phyloP scores from a whole-genome alignment of 2,329 filamentous ascomycete genomes.

The Myotisia sp. region DNA sequence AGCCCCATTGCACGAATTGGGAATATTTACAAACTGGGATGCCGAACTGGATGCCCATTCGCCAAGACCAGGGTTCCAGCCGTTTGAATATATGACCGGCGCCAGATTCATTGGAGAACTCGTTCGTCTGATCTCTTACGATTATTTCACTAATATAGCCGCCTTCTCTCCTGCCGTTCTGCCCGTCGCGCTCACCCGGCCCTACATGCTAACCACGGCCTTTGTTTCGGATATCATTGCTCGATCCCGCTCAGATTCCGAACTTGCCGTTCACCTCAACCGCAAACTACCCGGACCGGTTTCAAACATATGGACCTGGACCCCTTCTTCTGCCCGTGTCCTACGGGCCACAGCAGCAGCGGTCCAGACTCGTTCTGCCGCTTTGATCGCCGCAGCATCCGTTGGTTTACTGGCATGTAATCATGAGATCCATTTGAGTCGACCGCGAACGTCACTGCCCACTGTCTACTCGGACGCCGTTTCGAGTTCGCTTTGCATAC shows the following conservation, averaged over 20 bases:
- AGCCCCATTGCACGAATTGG: constrained; percentile 45
- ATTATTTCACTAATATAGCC: constrained; percentile 41
- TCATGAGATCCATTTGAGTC: constrained; percentile 42
- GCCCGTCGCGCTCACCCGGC: constrained; percentile 39
- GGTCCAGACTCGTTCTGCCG: constrained; percentile 55
- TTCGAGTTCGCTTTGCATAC: constrained; percentile 9
- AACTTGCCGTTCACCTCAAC: constrained; percentile 29
- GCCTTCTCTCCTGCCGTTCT: constrained; percentile 30
- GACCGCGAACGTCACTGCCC: constrained; percentile 10
- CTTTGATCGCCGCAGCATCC: constrained; percentile 54
- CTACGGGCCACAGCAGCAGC: constrained; percentile 51
- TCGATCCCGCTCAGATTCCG: constrained; percentile 30
- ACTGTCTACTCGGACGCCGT: constrained; percentile 7
- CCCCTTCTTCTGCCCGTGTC: constrained; percentile 40
- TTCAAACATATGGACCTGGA: constrained; percentile 43
- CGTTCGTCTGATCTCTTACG: constrained; percentile 50
- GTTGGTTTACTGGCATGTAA: constrained; percentile 53
- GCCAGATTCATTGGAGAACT: constrained; percentile 61
- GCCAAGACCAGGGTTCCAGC: constrained; percentile 58
- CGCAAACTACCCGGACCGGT: constrained; percentile 38
- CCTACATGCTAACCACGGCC: constrained; percentile 50
- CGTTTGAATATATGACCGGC: constrained; percentile 65
- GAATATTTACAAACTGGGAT: constrained; percentile 56
- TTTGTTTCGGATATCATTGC: constrained; percentile 56
- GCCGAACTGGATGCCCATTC: constrained; percentile 46